A percentile compares a stretch with the other conserved stretches of the same genome.
Conservation (phyloP, 768 basidiomycete species). For the Russula foetens region DNA sequence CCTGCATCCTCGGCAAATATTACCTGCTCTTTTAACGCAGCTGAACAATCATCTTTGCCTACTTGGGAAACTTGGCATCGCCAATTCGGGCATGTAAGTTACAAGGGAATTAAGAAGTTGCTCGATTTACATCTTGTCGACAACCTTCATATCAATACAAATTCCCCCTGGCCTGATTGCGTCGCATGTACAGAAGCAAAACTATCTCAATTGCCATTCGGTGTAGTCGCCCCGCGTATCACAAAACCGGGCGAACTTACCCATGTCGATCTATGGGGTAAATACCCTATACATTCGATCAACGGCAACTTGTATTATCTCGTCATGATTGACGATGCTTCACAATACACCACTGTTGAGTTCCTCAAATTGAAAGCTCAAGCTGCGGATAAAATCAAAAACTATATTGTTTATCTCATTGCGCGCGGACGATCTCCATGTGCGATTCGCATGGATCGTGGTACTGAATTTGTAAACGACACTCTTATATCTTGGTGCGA, state of each 20-base stretch:
- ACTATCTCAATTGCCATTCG: neutral
- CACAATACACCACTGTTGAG: neutral
- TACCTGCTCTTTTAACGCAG: too few species aligned
- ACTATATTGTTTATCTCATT: neutral
- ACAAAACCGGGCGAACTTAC: neutral
- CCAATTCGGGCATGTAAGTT: neutral
- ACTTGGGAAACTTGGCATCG: neutral
- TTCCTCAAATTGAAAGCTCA: neutral
- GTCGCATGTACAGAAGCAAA: neutral
- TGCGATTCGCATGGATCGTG: neutral
- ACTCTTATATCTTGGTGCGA: neutral
- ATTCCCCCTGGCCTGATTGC: neutral
- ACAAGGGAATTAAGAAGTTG: neutral
- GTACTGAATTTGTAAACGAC: neutral
- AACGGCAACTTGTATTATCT: neutral
- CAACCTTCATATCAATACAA: neutral
- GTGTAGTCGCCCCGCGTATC: fast-evolving
- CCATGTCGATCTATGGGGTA: neutral
- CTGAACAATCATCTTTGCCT: too few species aligned
- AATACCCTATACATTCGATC: neutral
- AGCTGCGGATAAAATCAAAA: neutral
- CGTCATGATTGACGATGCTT: neutral
- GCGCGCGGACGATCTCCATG: neutral
- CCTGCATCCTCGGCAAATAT: too few species aligned
- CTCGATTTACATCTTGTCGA: fast-evolving